A percentile compares a stretch with the other conserved stretches of the same genome.
These are phyloP conservation scores for Aspergillus affinis DNA, from an alignment of 495 filamentous ascomycete genomes.

Conservation along the genomic window DNA sequence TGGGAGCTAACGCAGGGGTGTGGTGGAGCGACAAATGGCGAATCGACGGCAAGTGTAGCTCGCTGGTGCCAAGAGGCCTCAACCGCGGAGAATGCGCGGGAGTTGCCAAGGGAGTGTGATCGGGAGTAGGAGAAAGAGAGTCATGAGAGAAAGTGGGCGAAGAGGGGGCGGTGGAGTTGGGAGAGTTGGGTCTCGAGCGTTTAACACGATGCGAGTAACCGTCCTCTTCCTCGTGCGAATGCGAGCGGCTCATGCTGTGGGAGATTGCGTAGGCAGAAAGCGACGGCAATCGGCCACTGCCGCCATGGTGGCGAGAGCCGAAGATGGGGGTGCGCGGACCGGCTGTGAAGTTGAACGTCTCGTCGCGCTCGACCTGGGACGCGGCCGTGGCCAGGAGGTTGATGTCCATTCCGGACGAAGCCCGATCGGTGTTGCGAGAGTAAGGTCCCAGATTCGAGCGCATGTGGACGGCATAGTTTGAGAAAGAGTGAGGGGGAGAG, in stretches of 20 bases:
- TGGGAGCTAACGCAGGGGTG: conserved; percentile 85
- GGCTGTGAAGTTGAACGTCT: conserved; percentile 47
- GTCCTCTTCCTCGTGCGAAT: conserved; percentile 83
- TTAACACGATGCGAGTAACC: conserved; percentile 74
- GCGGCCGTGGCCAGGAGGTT: conserved; percentile 89
- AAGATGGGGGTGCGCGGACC: conserved; percentile 47
- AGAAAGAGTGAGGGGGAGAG: conserved; percentile 89
- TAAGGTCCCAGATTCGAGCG: conserved; percentile 65
- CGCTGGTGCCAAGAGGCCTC: conserved; percentile 67
- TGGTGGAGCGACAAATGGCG: conserved; percentile 83
- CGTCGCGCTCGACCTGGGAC: conserved; percentile 81
- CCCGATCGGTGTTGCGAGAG: conserved; percentile 50
- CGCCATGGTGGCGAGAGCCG: conserved; percentile 58
- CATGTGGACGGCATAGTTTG: conserved; percentile 67
- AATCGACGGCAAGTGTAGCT: conserved; percentile 81
- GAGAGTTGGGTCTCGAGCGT: conserved; percentile 87
- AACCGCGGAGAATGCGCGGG: conserved; percentile 94
- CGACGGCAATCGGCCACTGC: conserved; percentile 64
- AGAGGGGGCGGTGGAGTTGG: conserved; percentile 90
- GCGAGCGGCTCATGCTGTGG: conserved; percentile 84
- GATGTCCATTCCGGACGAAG: conserved; percentile 69
- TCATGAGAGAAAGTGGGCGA: conserved; percentile 98
- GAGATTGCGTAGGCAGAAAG: conserved; percentile 79
- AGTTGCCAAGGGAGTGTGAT: conserved; percentile 93
- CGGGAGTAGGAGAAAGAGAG: conserved; percentile 92